Evolutionary conservation across 768 basidiomycete genomes (phyloP).

Genomic region (Termitomyces sp.): DNA sequence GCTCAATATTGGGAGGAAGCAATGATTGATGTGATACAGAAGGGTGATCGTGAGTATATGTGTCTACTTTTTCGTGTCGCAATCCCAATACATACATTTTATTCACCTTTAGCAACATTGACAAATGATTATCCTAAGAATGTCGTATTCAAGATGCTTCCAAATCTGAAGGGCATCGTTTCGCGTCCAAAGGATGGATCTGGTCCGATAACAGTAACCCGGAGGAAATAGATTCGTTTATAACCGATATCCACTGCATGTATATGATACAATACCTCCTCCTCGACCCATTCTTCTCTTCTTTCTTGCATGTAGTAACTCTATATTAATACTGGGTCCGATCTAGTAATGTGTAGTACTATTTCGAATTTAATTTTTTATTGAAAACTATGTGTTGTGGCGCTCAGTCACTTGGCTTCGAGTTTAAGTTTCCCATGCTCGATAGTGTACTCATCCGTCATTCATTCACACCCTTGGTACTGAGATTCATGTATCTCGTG

Average conservation of each 20-base stretch:
- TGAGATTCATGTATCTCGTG: background rate
- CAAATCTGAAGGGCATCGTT: background rate
- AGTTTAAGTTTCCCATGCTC: too few relatives aligned
- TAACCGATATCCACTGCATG: too few relatives aligned
- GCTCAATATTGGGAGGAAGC: constrained; percentile 5
- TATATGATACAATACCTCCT: too few relatives aligned
- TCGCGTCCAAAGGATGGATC: background rate
- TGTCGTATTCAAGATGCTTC: background rate
- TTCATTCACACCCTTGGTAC: too few relatives aligned
- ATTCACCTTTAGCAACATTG: background rate
- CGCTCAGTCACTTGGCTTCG: background rate
- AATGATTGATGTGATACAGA: too few relatives aligned
- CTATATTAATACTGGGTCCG: too few relatives aligned
- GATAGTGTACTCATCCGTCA: too few relatives aligned
- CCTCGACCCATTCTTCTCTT: too few relatives aligned
- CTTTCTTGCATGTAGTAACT: too few relatives aligned
- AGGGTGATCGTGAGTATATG: too few relatives aligned
- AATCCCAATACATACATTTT: background rate
- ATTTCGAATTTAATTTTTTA: background rate
- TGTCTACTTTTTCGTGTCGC: background rate
- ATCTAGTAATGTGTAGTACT: too few relatives aligned
- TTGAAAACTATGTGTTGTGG: background rate
- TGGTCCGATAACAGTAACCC: background rate
- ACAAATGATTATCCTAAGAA: constrained; percentile 1
- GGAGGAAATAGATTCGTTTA: too few relatives aligned